Percentiles rank a stretch among this genome's conserved stretches.
phyloP scores from a whole-genome alignment of 2,329 filamentous ascomycete genomes.

The Scedosporium aurantiacum region DNA sequence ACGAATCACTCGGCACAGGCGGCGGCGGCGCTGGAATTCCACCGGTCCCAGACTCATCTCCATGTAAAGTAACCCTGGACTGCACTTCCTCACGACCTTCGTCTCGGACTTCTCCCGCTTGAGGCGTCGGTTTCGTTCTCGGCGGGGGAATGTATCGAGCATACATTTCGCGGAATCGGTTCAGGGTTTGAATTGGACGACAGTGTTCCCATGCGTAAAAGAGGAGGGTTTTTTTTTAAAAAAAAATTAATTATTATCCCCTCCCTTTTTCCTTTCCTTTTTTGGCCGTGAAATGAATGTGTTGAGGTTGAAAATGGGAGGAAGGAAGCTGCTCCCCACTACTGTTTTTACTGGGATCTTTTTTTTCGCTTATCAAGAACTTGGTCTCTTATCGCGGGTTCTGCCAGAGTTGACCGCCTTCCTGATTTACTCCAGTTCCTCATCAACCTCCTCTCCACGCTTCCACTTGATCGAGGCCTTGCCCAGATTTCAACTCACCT shows the following conservation, averaged over 20 bases:
- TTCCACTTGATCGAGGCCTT: too few relatives aligned
- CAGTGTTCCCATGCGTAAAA: too few relatives aligned
- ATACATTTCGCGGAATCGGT: not conserved
- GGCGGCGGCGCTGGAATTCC: not conserved
- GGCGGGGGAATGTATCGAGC: constrained; percentile 5
- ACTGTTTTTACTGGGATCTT: not conserved
- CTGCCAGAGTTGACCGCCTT: not conserved
- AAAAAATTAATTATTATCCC: too few relatives aligned
- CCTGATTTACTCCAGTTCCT: not conserved
- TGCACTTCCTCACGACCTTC: not conserved
- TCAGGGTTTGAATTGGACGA: too few relatives aligned
- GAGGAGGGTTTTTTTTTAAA: too few relatives aligned
- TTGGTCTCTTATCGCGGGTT: not conserved
- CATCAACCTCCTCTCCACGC: too few relatives aligned
- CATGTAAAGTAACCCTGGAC: not conserved
- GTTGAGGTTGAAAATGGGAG: not conserved
- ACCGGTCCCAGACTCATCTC: not conserved
- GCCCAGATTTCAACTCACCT: too few relatives aligned
- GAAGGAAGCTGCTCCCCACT: not conserved
- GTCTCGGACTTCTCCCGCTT: not conserved
- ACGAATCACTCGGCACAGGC: constrained; percentile 1
- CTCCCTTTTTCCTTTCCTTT: too few relatives aligned
- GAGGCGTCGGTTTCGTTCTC: not conserved
- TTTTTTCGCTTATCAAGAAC: not conserved
- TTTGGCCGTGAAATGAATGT: too few relatives aligned